Conservation (phyloP, 345 rosid species). For the Arabis alpina region DNA sequence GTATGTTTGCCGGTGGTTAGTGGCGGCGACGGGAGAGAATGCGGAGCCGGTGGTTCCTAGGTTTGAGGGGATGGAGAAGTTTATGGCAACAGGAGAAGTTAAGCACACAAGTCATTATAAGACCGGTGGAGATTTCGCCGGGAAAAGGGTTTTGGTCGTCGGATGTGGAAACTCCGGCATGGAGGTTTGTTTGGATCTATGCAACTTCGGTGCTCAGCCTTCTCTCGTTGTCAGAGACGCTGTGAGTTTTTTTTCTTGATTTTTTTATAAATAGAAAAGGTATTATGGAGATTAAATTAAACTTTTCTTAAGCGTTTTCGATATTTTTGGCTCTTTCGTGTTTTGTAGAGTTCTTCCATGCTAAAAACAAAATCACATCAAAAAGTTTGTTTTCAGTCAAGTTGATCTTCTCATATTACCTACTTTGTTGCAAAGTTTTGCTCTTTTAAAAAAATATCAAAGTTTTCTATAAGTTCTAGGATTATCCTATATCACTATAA, state of each 20-base stretch:
- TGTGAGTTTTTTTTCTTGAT: constrained; percentile 47
- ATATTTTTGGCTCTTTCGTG: constrained; percentile 30
- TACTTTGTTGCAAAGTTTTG: constrained; percentile 18
- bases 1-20: constrained; percentile 71
- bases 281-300: constrained; percentile 11
- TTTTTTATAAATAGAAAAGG: constrained; percentile 14
- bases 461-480: neutral
- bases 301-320: constrained; percentile 23
- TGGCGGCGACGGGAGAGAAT: constrained; percentile 96
- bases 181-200: constrained; percentile 98
- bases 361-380: constrained; percentile 29
- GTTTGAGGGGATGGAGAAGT: constrained; percentile 68
- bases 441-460: too few relatives aligned
- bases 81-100: constrained; percentile 51
- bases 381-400: constrained; percentile 15
- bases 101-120: constrained; percentile 70
- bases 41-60: constrained; percentile 77
- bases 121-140: constrained; percentile 68
- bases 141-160: constrained; percentile 78
- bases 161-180: constrained; percentile 98
- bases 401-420: constrained; percentile 28
- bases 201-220: constrained; percentile 71
- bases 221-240: constrained; percentile 88
- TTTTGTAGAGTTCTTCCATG: constrained; percentile 33
- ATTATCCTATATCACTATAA: neutral